Conservation (phyloP, 1,284 basidiomycete species). For the Earliella scabrosa region DNA sequence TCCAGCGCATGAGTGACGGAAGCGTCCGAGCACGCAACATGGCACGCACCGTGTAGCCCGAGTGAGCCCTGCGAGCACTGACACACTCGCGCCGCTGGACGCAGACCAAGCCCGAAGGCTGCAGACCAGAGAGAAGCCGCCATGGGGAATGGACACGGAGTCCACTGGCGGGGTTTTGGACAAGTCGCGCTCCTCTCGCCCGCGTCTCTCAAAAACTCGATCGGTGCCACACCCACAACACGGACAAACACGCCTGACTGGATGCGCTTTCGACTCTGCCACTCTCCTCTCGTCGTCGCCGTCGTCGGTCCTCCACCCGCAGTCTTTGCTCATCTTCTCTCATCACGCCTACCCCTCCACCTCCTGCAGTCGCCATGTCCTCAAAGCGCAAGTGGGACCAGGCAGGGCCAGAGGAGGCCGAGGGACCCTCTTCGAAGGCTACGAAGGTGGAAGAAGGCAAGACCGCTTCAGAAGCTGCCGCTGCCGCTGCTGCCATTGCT, state of each 20-base stretch:
- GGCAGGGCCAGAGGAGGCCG: slow-evolving; percentile 50
- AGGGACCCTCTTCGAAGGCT: slow-evolving; percentile 46
- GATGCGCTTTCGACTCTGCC: neutral
- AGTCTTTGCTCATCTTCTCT: too few relatives aligned
- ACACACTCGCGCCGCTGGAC: slow-evolving; percentile 12
- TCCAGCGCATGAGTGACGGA: neutral
- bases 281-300: neutral
- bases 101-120: slow-evolving; percentile 7
- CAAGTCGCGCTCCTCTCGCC: slow-evolving; percentile 5
- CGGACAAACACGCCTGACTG: slow-evolving; percentile 10
- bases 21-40: neutral
- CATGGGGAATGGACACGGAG: slow-evolving; percentile 23
- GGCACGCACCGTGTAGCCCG: slow-evolving; percentile 12
- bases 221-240: slow-evolving; percentile 20
- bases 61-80: slow-evolving; percentile 6
- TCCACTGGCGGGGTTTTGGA: slow-evolving; percentile 16
- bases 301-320: too few relatives aligned
- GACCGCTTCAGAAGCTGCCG: slow-evolving; percentile 76
- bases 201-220: slow-evolving; percentile 20
- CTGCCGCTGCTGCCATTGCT: slow-evolving; percentile 84
- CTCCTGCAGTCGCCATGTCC: slow-evolving; percentile 42
- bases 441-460: slow-evolving; percentile 62
- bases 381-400: slow-evolving; percentile 80
- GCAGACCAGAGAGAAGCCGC: slow-evolving; percentile 26
- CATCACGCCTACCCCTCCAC: neutral